Conservation (phyloP, 192 early-diverging fungal species). For the Podila verticillata region DNA sequence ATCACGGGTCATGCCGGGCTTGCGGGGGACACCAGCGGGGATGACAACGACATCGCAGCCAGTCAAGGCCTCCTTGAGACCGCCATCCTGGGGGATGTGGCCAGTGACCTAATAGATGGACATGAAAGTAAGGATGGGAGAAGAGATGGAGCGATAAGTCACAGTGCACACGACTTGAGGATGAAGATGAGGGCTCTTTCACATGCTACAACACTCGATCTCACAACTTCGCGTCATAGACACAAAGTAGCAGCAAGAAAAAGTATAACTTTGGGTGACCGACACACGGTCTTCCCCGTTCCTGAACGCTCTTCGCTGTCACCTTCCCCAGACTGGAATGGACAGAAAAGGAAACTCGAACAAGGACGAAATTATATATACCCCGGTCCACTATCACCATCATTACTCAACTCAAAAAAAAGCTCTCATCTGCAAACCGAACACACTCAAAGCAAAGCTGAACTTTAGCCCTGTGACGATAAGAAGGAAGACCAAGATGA, state of each 20-base stretch:
- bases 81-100: slow-evolving; percentile 39
- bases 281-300: slow-evolving; percentile 3
- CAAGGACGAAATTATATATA: neutral
- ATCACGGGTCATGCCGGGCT: slow-evolving; percentile 97
- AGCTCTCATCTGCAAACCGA: neutral
- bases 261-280: too few species aligned
- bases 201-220: too few species aligned
- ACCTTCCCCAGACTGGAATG: slow-evolving; percentile 68
- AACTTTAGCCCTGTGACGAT: too few species aligned
- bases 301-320: slow-evolving; percentile 55
- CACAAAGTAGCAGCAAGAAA: neutral
- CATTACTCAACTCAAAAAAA: neutral
- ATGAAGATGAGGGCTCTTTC: neutral
- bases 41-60: slow-evolving; percentile 77
- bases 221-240: neutral
- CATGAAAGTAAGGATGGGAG: neutral
- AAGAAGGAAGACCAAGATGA: too few species aligned
- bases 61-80: slow-evolving; percentile 43
- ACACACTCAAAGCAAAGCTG: too few species aligned
- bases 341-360: slow-evolving; percentile 4
- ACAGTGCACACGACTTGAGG: neutral
- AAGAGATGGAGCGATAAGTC: neutral
- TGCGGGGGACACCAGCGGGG: slow-evolving; percentile 94
- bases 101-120: slow-evolving; percentile 41
- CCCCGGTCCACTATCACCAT: neutral